Percentiles rank a stretch among this genome's conserved stretches.
These are phyloP conservation scores for Closterium sp. DNA, from an alignment of 139 green algal species.

Conservation along the genomic window DNA sequence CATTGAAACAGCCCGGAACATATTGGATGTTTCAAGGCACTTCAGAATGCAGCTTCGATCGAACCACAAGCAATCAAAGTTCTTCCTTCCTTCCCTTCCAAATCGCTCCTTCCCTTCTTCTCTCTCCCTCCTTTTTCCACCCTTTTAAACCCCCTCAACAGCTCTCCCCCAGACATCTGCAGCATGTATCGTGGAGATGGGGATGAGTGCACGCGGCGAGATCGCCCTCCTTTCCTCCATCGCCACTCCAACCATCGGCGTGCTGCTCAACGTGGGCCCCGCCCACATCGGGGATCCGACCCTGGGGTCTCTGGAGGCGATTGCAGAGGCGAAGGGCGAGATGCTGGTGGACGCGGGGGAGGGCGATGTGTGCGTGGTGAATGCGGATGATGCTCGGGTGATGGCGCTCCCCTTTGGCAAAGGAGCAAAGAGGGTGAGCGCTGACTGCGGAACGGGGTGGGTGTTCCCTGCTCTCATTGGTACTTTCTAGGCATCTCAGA, in stretches of 20 bases:
- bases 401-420: background rate
- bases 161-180: conserved; percentile 5
- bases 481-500: no score
- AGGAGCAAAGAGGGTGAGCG: background rate
- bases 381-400: conserved; percentile 50
- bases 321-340: conserved; percentile 53
- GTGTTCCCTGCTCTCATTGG: no score
- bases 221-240: conserved; percentile 46
- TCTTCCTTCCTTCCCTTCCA: no score
- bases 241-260: conserved; percentile 31
- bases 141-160: background rate
- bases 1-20: no score
- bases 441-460: no score
- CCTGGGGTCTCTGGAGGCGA: conserved; percentile 37
- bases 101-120: no score
- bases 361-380: conserved; percentile 52
- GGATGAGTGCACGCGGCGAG: conserved; percentile 53
- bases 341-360: conserved; percentile 31
- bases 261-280: conserved; percentile 55
- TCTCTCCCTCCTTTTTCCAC: no score
- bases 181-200: conserved; percentile 52
- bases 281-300: conserved; percentile 40
- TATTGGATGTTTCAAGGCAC: no score
- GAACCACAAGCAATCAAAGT: no score
- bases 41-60: no score